Evolutionary conservation across 2,329 filamentous ascomycete species (phyloP), one percentile per base, ranked within the genome.

Genomic region (Claviceps sorghi): DNA sequence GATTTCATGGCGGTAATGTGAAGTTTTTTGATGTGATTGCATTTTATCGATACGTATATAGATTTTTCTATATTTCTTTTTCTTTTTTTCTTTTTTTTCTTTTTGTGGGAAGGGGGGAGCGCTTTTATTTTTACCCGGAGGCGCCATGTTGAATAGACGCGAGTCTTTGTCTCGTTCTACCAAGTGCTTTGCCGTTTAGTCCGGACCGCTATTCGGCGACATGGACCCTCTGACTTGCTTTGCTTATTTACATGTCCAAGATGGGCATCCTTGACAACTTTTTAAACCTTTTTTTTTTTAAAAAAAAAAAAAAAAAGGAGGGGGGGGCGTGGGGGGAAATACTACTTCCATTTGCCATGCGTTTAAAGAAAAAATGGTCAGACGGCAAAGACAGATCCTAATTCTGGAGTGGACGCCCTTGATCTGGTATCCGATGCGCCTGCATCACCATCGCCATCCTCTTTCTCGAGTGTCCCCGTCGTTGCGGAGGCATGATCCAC

Each of bases 361-460:
- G n/a, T n/a, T n/a, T n/a, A n/a, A n/a, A n/a, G 4, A 17, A 49
- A 49, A 40, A 22, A 9, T 57, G n/a, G 15, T 56, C 53, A 58
- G 54, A 58, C 57, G 45, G 48, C 55, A 57, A 65, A 65, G 15
- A 65, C 58, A 10, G 56, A 60, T 2, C 55, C 60, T 48, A 66
- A 48, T 26, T 66, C 63, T 41, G 61, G 62, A 21, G 55, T 60
- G 44, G 62, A 64, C 11, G 49, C 43, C 11, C 50, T 46, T 17
- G 52, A 51, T 13, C 52, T 50, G 17, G 5, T 7, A 2, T 54
- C 52, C n/a, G 57, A 53, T 17, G 32, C 7, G 51, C 47, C 2
- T 7, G 4, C 15, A 38, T 15, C 17, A n/a, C n/a, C 36, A 11
- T 38, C 17, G 6, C 30, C 36, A 13, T 43, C 11, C 43, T 48